phyloP scores from a whole-genome alignment of 2,329 filamentous ascomycete species.

The Venturia carpophila region DNA sequence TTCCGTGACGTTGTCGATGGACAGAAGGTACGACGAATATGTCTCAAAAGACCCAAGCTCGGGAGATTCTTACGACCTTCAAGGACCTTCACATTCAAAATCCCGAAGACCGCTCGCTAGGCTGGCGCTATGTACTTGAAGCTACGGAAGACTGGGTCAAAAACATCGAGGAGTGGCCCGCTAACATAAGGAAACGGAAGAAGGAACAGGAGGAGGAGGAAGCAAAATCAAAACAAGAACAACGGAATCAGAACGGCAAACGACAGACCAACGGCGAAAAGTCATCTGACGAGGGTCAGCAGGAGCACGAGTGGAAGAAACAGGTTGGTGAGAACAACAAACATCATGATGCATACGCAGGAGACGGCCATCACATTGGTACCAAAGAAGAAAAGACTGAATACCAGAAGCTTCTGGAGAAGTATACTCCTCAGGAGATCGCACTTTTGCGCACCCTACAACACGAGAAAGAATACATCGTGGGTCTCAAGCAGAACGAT shows the following conservation, averaged over 20 bases:
- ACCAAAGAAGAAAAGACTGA: slow-evolving; percentile 21
- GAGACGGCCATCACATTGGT: slow-evolving; percentile 21
- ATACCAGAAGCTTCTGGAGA: slow-evolving; percentile 29
- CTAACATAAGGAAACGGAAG: slow-evolving; percentile 36
- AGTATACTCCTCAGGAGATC: slow-evolving; percentile 38
- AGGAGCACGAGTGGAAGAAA: slow-evolving; percentile 28
- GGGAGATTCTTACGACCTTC: neutral
- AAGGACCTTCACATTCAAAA: slow-evolving; percentile 39
- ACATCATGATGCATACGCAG: slow-evolving; percentile 33
- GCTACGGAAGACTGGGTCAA: slow-evolving; percentile 44
- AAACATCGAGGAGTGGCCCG: slow-evolving; percentile 41
- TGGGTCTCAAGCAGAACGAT: slow-evolving; percentile 36
- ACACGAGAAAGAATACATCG: slow-evolving; percentile 39
- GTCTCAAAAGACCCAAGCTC: no score
- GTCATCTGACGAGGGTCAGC: slow-evolving; percentile 20
- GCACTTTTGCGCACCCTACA: slow-evolving; percentile 36
- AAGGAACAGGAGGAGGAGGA: slow-evolving; percentile 29
- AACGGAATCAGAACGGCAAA: slow-evolving; percentile 22
- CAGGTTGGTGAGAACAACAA: slow-evolving; percentile 28
- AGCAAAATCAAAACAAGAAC: slow-evolving; percentile 25
- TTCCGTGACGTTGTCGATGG: slow-evolving; percentile 32
- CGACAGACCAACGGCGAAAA: neutral
- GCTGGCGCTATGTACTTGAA: slow-evolving; percentile 45
- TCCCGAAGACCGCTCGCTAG: slow-evolving; percentile 38
- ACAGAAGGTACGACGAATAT: slow-evolving; percentile 19